Evolutionary conservation across 2,329 filamentous ascomycete genomes (phyloP).

Genomic region (Fusarium sp.): DNA sequence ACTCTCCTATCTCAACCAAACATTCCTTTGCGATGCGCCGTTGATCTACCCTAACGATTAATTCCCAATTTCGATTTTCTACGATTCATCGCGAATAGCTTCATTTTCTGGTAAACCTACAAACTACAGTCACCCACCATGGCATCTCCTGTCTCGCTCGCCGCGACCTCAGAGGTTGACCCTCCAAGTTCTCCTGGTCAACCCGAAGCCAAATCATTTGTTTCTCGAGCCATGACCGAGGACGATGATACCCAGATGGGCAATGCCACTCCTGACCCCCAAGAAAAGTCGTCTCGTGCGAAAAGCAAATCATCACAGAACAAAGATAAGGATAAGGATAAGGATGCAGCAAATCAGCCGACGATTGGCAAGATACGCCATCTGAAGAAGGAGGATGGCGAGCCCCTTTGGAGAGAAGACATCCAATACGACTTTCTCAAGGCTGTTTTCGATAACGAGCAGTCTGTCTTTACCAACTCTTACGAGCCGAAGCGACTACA

Average conservation of each 20-base stretch:
- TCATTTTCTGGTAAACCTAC: slow-evolving; percentile 12
- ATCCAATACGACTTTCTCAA: slow-evolving; percentile 90
- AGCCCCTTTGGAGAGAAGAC: slow-evolving; percentile 86
- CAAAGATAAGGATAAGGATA: slow-evolving; percentile 35
- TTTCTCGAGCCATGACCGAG: slow-evolving; percentile 58
- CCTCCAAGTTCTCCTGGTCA: slow-evolving; percentile 59
- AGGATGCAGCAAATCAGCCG: slow-evolving; percentile 51
- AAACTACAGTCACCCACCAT: slow-evolving; percentile 43
- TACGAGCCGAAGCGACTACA: slow-evolving; percentile 73
- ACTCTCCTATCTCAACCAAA: slow-evolving; percentile 18
- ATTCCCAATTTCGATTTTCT: slow-evolving; percentile 4
- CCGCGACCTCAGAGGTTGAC: slow-evolving; percentile 60
- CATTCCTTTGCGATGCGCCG: slow-evolving; percentile 39
- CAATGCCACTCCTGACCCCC: slow-evolving; percentile 58
- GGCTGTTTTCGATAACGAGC: slow-evolving; percentile 80
- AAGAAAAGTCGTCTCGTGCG: slow-evolving; percentile 53
- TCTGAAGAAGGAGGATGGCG: slow-evolving; percentile 89
- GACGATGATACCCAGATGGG: slow-evolving; percentile 61
- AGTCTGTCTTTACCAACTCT: slow-evolving; percentile 87
- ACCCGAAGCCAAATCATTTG: slow-evolving; percentile 59
- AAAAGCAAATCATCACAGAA: slow-evolving; percentile 52
- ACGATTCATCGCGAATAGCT: slow-evolving; percentile 12
- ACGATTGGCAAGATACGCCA: slow-evolving; percentile 79
- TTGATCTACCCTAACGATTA: slow-evolving; percentile 28
- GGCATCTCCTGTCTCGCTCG: slow-evolving; percentile 56